Percentiles rank a stretch among this genome's conserved stretches.
These are phyloP conservation scores for Diphasiastrum complanatum DNA, from an alignment of 83 land plant species.

Conservation along the genomic window DNA sequence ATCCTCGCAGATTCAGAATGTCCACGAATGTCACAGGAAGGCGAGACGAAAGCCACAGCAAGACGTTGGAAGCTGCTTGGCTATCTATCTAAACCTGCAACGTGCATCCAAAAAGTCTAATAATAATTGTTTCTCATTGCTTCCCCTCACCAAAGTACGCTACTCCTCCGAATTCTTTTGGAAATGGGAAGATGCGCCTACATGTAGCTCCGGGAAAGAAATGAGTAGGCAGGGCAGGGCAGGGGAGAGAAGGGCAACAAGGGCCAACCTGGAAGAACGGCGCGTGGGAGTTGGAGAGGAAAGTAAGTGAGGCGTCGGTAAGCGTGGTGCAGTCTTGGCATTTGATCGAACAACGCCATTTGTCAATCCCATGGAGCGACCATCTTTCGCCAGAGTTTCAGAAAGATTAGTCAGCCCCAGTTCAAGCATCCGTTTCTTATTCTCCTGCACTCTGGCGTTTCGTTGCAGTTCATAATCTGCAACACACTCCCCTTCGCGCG, in stretches of 20 bases:
- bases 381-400: constrained; percentile 10
- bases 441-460: constrained; percentile 23
- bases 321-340: neutral
- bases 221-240: neutral
- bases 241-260: neutral
- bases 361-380: neutral
- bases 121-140: too few relatives aligned
- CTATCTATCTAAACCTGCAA: too few relatives aligned
- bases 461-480: constrained; percentile 30
- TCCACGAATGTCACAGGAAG: too few relatives aligned
- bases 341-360: neutral
- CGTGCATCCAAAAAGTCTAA: too few relatives aligned
- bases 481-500: too few relatives aligned
- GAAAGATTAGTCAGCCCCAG: constrained; percentile 20
- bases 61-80: too few relatives aligned
- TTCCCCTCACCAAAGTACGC: neutral
- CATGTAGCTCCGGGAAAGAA: neutral
- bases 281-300: constrained; percentile 18
- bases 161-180: neutral
- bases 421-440: constrained; percentile 30
- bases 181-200: neutral
- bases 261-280: constrained; percentile 29
- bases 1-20: too few relatives aligned
- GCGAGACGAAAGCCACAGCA: too few relatives aligned
- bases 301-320: neutral